Evolutionary conservation across 2,329 filamentous ascomycete genomes (phyloP).

Genomic region (Esteya vermicola): DNA sequence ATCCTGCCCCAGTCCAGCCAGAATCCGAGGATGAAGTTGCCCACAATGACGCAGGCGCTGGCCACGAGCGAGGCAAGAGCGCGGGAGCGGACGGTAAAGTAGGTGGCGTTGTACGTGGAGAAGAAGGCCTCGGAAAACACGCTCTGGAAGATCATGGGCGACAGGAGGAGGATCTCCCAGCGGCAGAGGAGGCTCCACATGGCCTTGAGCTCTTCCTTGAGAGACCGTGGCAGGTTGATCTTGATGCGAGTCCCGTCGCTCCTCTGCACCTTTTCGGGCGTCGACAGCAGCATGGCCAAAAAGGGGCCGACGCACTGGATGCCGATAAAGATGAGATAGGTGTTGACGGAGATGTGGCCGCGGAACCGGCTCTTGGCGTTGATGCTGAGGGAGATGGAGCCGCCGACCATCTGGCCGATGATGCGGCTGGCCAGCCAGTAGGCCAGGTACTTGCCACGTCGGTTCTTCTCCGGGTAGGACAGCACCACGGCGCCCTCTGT

Average conservation of each 20-base stretch:
- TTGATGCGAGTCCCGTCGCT: constrained; percentile 49
- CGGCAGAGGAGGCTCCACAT: constrained; percentile 44
- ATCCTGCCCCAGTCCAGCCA: not conserved
- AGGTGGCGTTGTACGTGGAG: not conserved
- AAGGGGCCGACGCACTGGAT: constrained; percentile 52
- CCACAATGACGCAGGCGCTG: not conserved
- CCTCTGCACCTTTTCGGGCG: constrained; percentile 46
- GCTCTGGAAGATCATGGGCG: constrained; percentile 28
- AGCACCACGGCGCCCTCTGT: constrained; percentile 60
- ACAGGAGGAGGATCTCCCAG: constrained; percentile 46
- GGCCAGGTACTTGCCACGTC: constrained; percentile 49
- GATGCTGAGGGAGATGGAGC: constrained; percentile 54
- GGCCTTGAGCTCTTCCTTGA: constrained; percentile 43
- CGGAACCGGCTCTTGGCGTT: constrained; percentile 32
- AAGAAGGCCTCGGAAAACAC: not conserved
- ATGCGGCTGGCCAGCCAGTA: constrained; percentile 45
- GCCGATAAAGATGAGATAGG: constrained; percentile 56
- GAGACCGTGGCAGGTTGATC: constrained; percentile 39
- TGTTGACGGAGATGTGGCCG: constrained; percentile 53
- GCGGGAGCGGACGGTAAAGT: not conserved
- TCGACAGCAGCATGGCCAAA: constrained; percentile 45
- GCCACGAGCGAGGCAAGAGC: not conserved
- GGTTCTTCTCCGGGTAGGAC: constrained; percentile 55
- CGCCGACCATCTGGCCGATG: constrained; percentile 52
- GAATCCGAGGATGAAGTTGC: not conserved